These are phyloP conservation scores for Penicillium sp. DNA, from an alignment of 2,329 filamentous ascomycete genomes.

Conservation along the genomic window DNA sequence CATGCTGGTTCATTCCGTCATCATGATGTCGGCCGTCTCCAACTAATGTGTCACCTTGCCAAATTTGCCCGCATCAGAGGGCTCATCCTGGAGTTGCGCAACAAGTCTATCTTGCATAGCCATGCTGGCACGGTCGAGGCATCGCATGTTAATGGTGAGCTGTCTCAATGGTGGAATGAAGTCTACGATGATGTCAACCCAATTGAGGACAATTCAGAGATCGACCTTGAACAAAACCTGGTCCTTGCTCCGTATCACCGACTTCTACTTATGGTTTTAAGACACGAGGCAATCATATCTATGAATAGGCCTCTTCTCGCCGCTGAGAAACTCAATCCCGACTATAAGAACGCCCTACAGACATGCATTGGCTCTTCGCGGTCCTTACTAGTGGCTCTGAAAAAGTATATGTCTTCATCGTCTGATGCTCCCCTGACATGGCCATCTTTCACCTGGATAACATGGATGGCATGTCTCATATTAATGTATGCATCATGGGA, in stretches of 20 bases:
- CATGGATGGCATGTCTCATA: slow-evolving; percentile 56
- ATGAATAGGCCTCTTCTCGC: slow-evolving; percentile 54
- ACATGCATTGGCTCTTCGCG: slow-evolving; percentile 54
- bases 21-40: slow-evolving; percentile 27
- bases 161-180: slow-evolving; percentile 56
- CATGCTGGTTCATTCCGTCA: slow-evolving; percentile 30
- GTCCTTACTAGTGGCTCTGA: slow-evolving; percentile 47
- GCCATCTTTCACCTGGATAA: slow-evolving; percentile 55
- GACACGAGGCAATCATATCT: slow-evolving; percentile 54
- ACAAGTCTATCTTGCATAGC: slow-evolving; percentile 51
- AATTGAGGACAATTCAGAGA: slow-evolving; percentile 24
- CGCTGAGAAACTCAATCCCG: slow-evolving; percentile 43
- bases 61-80: slow-evolving; percentile 53
- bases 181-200: slow-evolving; percentile 51
- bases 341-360: slow-evolving; percentile 52
- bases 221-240: not conserved
- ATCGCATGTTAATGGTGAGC: slow-evolving; percentile 49
- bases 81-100: slow-evolving; percentile 54
- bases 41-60: slow-evolving; percentile 42
- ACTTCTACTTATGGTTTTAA: slow-evolving; percentile 45
- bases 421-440: slow-evolving; percentile 42
- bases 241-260: slow-evolving; percentile 38
- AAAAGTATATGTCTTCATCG: slow-evolving; percentile 23
- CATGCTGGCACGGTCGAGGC: slow-evolving; percentile 46
- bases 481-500: slow-evolving; percentile 53